These are phyloP conservation scores for Pestalotiopsis sp. DNA, from an alignment of 2,329 filamentous ascomycete genomes.

Conservation along the genomic window DNA sequence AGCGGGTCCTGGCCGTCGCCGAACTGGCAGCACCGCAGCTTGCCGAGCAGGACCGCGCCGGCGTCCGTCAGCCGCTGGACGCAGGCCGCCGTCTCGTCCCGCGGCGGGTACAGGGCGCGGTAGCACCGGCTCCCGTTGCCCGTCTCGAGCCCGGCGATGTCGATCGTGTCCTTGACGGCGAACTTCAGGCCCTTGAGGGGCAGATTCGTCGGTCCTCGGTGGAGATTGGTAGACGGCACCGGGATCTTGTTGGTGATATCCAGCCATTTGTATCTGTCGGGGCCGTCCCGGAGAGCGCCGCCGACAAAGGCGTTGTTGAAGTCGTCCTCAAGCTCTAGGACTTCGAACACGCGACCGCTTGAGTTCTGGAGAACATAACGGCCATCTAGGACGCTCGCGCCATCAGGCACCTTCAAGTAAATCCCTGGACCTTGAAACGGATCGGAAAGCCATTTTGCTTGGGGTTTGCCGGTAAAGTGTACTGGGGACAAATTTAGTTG, in stretches of 20 bases:
- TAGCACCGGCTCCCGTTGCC: constrained; percentile 20
- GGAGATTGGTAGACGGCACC: constrained; percentile 20
- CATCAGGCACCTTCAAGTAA: constrained; percentile 14
- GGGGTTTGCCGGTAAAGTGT: no score
- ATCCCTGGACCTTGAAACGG: background rate
- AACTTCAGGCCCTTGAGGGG: constrained; percentile 21
- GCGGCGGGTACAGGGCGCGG: constrained; percentile 15
- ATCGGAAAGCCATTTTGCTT: no score
- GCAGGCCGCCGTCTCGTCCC: constrained; percentile 10
- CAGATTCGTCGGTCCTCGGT: background rate
- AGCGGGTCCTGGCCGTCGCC: constrained; percentile 22
- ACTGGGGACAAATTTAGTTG: no score
- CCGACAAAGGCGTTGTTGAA: constrained; percentile 19
- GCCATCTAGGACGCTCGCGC: constrained; percentile 4
- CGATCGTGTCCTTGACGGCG: constrained; percentile 22
- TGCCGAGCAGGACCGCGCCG: constrained; percentile 25
- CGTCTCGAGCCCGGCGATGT: constrained; percentile 20
- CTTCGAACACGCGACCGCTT: constrained; percentile 14
- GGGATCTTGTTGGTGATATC: constrained; percentile 15
- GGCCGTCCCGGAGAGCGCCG: constrained; percentile 11
- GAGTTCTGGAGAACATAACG: constrained; percentile 17
- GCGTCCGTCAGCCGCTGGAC: constrained; percentile 17
- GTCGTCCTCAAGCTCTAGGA: no score
- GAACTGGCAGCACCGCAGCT: constrained; percentile 20
- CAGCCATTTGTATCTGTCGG: constrained; percentile 17